Evolutionary conservation across 495 filamentous ascomycete genomes (phyloP).

Genomic region (Aspergillus incahuasiensis): DNA sequence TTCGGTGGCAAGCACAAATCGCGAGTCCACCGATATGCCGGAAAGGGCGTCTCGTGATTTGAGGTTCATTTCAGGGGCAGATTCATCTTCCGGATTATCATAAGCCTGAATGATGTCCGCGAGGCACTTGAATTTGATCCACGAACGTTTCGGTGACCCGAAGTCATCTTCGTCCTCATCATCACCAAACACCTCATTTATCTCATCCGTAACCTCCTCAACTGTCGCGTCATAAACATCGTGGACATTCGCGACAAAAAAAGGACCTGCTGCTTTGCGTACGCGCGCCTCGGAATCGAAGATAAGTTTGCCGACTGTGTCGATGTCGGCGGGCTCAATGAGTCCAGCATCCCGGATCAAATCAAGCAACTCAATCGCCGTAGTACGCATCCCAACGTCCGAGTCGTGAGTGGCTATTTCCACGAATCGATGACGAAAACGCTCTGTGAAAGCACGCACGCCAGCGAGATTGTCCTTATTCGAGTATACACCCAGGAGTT

Average conservation of each 20-base stretch:
- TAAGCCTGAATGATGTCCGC: constrained; percentile 79
- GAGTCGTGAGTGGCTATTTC: constrained; percentile 86
- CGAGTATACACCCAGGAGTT: constrained; percentile 71
- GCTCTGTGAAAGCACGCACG: constrained; percentile 81
- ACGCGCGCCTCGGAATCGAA: constrained; percentile 82
- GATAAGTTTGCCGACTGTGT: constrained; percentile 74
- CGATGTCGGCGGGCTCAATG: constrained; percentile 86
- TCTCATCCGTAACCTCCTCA: constrained; percentile 80
- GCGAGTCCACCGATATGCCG: constrained; percentile 58
- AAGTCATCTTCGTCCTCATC: constrained; percentile 66
- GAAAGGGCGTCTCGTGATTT: constrained; percentile 32
- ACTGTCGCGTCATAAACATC: constrained; percentile 74
- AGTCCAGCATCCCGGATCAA: constrained; percentile 77
- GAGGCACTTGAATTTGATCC: constrained; percentile 89
- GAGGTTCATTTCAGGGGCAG: constrained; percentile 28
- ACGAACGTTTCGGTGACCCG: constrained; percentile 67
- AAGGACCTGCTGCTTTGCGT: constrained; percentile 79
- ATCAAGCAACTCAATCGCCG: constrained; percentile 74
- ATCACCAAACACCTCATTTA: constrained; percentile 62
- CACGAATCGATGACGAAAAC: constrained; percentile 80
- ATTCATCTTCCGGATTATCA: constrained; percentile 52
- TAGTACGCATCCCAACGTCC: constrained; percentile 70
- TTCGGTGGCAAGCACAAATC: constrained; percentile 79
- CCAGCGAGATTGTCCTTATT: constrained; percentile 69
- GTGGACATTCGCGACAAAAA: constrained; percentile 81